phyloP scores from a whole-genome alignment of 2,329 filamentous ascomycete genomes.

The Trichoderma guizhouense region DNA sequence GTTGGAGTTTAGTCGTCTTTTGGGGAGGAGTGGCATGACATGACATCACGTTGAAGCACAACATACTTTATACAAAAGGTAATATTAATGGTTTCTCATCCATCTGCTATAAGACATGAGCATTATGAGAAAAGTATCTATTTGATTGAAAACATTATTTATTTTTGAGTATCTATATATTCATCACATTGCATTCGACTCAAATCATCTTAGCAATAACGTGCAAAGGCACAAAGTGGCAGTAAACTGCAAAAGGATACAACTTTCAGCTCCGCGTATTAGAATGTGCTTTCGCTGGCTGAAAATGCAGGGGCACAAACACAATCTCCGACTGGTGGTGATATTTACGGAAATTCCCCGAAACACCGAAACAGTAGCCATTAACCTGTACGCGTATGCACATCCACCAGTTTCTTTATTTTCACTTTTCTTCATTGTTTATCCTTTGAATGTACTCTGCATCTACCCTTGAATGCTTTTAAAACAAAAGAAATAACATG shows the following conservation, averaged over 20 bases:
- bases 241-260: not conserved
- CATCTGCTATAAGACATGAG: not conserved
- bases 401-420: not conserved
- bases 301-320: not conserved
- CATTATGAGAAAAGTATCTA: not conserved
- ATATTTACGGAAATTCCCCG: not conserved
- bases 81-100: not conserved
- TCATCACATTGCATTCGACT: not conserved
- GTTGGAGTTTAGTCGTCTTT: not conserved
- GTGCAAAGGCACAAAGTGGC: too few species aligned
- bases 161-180: too few species aligned
- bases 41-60: conserved; percentile 9
- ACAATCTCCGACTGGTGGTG: not conserved
- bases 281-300: not conserved
- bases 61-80: not conserved
- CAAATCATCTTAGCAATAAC: not conserved
- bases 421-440: not conserved
- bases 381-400: not conserved
- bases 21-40: not conserved
- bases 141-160: too few species aligned
- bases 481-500: not conserved
- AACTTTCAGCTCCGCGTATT: not conserved
- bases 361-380: not conserved
- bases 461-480: not conserved
- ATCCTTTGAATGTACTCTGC: not conserved